These are phyloP conservation scores for Eragrostis curvula DNA, from an alignment of 176 grass and related monocot genomes.

Conservation along the genomic window DNA sequence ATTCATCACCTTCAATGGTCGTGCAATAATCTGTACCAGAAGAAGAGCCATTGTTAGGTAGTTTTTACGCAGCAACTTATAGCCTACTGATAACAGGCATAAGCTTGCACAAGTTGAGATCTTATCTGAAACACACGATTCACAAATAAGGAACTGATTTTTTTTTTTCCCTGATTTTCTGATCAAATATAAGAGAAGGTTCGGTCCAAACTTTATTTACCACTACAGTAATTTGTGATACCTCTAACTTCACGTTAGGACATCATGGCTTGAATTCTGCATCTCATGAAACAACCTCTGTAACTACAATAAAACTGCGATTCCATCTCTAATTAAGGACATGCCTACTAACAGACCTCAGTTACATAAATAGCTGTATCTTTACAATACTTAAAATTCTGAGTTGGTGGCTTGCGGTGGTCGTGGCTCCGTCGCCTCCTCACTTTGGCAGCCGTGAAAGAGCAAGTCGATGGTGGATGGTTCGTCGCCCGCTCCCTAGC, in stretches of 20 bases:
- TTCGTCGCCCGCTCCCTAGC: too few relatives aligned
- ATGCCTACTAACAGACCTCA: not conserved
- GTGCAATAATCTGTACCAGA: conserved; percentile 75
- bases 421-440: too few relatives aligned
- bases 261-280: not conserved
- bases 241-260: not conserved
- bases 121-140: not conserved
- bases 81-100: not conserved
- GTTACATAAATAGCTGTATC: too few relatives aligned
- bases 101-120: not conserved
- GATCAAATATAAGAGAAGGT: not conserved
- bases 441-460: too few relatives aligned
- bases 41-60: conserved; percentile 20
- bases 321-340: not conserved
- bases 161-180: not conserved
- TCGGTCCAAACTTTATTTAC: not conserved
- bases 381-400: too few relatives aligned
- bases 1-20: conserved; percentile 76
- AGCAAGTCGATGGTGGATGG: too few relatives aligned
- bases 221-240: not conserved
- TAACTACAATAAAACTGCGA: not conserved
- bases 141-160: not conserved
- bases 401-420: too few relatives aligned
- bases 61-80: not conserved
- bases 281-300: not conserved